Conservation (phyloP, 345 rosid species). For the Hypericum androsaemum region DNA sequence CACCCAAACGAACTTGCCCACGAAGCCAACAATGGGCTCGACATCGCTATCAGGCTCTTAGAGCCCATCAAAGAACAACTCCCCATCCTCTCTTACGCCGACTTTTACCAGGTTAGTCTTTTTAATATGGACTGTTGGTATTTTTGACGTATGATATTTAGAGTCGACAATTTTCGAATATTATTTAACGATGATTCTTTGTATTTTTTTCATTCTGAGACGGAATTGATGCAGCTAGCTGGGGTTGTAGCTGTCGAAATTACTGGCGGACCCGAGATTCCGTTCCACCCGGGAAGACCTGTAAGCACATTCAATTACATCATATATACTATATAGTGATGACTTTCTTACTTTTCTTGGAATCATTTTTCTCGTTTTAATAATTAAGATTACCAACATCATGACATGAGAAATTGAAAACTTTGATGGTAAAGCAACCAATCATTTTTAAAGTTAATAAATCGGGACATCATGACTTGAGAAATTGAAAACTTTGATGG, state of each 20-base stretch:
- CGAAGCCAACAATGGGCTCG: slow-evolving; percentile 20
- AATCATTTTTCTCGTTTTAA: neutral
- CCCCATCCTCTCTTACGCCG: slow-evolving; percentile 19
- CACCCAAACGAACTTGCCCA: slow-evolving; percentile 15
- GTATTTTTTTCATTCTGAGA: too few relatives aligned
- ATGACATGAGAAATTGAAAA: too few relatives aligned
- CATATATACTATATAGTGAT: slow-evolving; percentile 20
- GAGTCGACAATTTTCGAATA: too few relatives aligned
- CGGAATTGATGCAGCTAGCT: slow-evolving; percentile 27
- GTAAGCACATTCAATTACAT: too few relatives aligned
- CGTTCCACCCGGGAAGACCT: slow-evolving; percentile 75
- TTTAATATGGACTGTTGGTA: too few relatives aligned
- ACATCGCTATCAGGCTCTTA: slow-evolving; percentile 19
- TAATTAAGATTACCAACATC: neutral
- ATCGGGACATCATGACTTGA: neutral
- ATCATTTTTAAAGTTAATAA: too few relatives aligned
- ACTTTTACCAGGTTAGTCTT: slow-evolving; percentile 17
- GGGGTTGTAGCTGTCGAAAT: slow-evolving; percentile 81
- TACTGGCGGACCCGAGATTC: slow-evolving; percentile 86
- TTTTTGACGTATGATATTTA: too few relatives aligned
- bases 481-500: too few relatives aligned
- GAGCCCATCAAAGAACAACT: slow-evolving; percentile 18
- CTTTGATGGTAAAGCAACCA: too few relatives aligned
- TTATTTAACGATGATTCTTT: too few relatives aligned
- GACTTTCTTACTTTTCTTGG: neutral